Percentiles rank a stretch among this genome's conserved stretches.
phyloP scores from a whole-genome alignment of 768 basidiomycete species.

The Auricularia sp. region DNA sequence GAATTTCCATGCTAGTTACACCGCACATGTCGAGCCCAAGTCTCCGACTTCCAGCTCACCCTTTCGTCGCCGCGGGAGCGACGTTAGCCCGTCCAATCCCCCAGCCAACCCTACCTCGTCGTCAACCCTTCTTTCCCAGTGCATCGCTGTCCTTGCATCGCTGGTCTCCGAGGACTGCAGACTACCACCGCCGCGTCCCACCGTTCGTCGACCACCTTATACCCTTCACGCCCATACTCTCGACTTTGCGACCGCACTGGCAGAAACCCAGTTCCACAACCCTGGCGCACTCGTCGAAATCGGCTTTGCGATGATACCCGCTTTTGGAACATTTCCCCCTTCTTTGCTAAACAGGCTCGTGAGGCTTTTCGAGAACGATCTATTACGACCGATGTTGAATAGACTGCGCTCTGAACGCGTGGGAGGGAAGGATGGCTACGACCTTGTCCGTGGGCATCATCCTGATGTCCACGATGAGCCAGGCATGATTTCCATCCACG shows the following conservation, averaged over 20 bases:
- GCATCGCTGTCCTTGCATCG: slow-evolving; percentile 51
- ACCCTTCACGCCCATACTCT: slow-evolving; percentile 63
- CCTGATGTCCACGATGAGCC: slow-evolving; percentile 6
- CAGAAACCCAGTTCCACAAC: slow-evolving; percentile 43
- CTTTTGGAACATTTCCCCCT: slow-evolving; percentile 55
- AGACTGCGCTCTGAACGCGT: slow-evolving; percentile 29
- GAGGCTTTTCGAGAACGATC: slow-evolving; percentile 54
- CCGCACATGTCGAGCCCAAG: background rate
- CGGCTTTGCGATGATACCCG: slow-evolving; percentile 62
- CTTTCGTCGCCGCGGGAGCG: background rate
- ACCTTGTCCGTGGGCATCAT: background rate
- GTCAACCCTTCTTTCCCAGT: slow-evolving; percentile 38
- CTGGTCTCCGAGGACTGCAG: slow-evolving; percentile 66
- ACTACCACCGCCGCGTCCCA: slow-evolving; percentile 46
- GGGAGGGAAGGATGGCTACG: slow-evolving; percentile 1
- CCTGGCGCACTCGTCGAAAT: slow-evolving; percentile 47
- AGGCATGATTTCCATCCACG: slow-evolving; percentile 49
- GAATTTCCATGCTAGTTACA: background rate
- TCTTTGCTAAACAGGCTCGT: slow-evolving; percentile 58
- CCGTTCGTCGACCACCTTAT: slow-evolving; percentile 61
- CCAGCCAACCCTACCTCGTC: no score
- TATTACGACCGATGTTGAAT: slow-evolving; percentile 46
- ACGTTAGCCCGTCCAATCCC: background rate
- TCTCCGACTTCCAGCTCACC: background rate
- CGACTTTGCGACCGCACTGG: slow-evolving; percentile 61